Base-by-base conservation (phyloP, 2,329 filamentous ascomycete genomes). In the Pseudogymnoascus sp. region DNA sequence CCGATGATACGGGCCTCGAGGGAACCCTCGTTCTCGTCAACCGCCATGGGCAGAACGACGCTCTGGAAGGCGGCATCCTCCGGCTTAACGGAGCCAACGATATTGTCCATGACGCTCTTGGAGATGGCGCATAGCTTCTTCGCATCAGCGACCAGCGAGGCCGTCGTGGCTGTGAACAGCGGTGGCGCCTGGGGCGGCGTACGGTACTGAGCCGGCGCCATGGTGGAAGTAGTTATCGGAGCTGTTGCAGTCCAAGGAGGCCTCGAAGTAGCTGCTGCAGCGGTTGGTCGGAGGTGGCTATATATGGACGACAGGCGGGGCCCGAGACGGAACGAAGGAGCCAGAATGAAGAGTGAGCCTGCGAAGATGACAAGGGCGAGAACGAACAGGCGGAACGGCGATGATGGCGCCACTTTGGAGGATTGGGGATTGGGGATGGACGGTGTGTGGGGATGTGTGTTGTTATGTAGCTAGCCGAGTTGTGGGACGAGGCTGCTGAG, bases 161-260 rank as follows among this genome's bases (percentile, higher is more conserved):
- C 82, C 68, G 88, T 84, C 57, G 89, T 92, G 69, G 87, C 88
- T 2, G 83, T 90, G 78, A 93, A 95, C 73, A 86, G 82, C 63
- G 90, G 90, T 64, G 90, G 90, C 43, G 87, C 81, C 79, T 93
- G 90, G 2, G 90, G 90, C 67, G 90, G 90, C 73, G 82, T 88
- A 75, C 82, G 83, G 77, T 89, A 91, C 76, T 86, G 84, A 68
- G 82, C 77, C 66, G 85, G 81, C 68, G 84, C 85, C 87, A 90
- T 90, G 73, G 76, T 82, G 74, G 77, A 81, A 68, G 81, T 86
- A 68, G 72, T 79, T 76, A 70, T 70, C 63, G 71, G 68, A 66
- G 48, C 62, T 25, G 45, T 39, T 25, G 63, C 31, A 21, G 36
- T 65, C 57, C 61, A 65, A 28, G 41, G 31, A 14, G 66, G 61